Base-by-base conservation (phyloP, 257 asterid species). In the Gentiana straminea region DNA sequence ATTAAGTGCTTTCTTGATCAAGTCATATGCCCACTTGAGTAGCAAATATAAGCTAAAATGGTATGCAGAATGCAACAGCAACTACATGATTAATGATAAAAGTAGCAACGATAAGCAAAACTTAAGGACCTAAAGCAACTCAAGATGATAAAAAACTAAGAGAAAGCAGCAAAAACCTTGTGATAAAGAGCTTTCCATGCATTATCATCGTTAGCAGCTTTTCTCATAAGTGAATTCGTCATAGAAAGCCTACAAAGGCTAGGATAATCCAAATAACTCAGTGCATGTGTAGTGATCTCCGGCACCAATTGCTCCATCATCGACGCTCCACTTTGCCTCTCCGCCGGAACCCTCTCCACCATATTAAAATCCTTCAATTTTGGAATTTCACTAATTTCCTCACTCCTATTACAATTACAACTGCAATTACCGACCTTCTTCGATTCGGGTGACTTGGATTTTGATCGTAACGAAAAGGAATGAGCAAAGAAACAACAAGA, bases 271-370 rank as follows among this genome's bases (percentile, higher is more conserved):
- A 92, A 80, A 73, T 83, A 92, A 70, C 97, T 86, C 54, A 92
- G 75, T 39, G 97, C 96, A 64, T 92, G 97, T 0, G 97, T 83
- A 3, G 94, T 89, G 77, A 92, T 89, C 84, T 92, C 99, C 68
- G 99, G 99, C 71, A 92, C 96, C 77, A 92, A 60, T 68, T 86
- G 97, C 78, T 92, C 99, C 96, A 92, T 92, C 97, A 92, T 92
- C 59, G 99, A 89, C 13, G 89, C 89, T 54, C 94, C 97, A 0
- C 86, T 73, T 72, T 72, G 89, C 78, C 78, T 80, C 68, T 87
- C 95, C 61, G 58, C 68, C 55, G 73, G 58, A 78, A 51, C 70
- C 64, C 58, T 60, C 51, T 38, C 73, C 57, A 54, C 73, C 64
- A 55, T 52, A 11, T 11, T 32, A 8, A 44, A 32, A 45, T 6